Percentiles rank a stretch among this genome's conserved stretches.
Conservation (phyloP, 2,329 filamentous ascomycete genomes). For the Magnaporthiopsis incrustans region DNA sequence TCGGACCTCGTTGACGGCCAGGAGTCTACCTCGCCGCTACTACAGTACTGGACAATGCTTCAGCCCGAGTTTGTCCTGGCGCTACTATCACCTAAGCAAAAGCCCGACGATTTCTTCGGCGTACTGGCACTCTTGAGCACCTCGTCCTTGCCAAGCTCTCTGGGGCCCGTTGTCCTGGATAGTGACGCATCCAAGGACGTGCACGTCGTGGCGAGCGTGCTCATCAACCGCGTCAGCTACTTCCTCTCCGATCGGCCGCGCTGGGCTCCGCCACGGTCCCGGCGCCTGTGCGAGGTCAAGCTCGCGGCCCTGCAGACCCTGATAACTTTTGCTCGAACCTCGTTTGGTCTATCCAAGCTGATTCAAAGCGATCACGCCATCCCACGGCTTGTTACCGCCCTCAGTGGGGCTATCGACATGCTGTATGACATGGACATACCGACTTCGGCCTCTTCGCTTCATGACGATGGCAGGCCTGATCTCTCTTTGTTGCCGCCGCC, state of each 20-base stretch:
- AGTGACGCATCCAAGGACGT: constrained; percentile 31
- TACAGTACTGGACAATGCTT: constrained; percentile 60
- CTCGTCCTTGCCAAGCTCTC: constrained; percentile 53
- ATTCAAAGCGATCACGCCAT: constrained; percentile 61
- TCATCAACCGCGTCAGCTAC: constrained; percentile 56
- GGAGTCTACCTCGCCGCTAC: constrained; percentile 8
- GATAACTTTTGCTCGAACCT: constrained; percentile 52
- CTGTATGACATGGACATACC: constrained; percentile 55
- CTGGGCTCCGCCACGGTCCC: constrained; percentile 23
- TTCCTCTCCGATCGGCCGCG: constrained; percentile 51
- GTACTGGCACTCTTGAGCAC: constrained; percentile 61
- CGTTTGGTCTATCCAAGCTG: constrained; percentile 57
- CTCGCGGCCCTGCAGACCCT: constrained; percentile 44
- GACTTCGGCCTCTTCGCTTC: constrained; percentile 1
- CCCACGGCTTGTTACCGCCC: constrained; percentile 63
- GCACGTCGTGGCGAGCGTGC: constrained; percentile 32
- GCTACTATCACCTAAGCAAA: constrained; percentile 60
- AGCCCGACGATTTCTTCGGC: constrained; percentile 50
- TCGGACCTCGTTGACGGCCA: constrained; percentile 15
- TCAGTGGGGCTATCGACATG: constrained; percentile 59
- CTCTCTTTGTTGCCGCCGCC: background rate
- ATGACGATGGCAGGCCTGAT: background rate
- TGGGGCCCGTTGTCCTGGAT: constrained; percentile 52
- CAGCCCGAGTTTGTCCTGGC: constrained; percentile 59
- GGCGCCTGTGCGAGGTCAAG: constrained; percentile 33